Base-by-base conservation (phyloP, 2,329 filamentous ascomycete species). In the Aspergillus tubingensis region DNA sequence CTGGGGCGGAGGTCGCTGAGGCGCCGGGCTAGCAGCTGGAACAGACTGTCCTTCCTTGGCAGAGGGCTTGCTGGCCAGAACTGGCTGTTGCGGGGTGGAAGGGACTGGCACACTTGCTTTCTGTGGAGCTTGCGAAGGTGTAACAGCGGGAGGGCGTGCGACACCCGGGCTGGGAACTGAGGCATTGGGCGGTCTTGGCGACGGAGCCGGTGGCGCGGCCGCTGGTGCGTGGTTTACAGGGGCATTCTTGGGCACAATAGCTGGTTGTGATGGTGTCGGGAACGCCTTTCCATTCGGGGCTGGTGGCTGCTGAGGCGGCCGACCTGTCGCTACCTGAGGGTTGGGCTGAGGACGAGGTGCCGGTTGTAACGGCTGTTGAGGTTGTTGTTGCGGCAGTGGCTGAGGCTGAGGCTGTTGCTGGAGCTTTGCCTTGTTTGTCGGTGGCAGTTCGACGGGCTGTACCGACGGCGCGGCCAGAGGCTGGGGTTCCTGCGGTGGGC, bases 111-210 rank as follows among this genome's bases (percentile, higher is more conserved):
- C 48, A 54, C 62, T 61, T 8, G 65, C 50, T 8, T 66, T 65
- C 17, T 68, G 71, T 10, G 67, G 64, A 48, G 66, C 62, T 57
- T 71, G 73, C 10, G 69, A 67, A 8, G 70, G 68, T 54, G 70
- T 69, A 8, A 65, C 60, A 5, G 68, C 61, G 17, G 66, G 57
- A 11, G 67, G 44, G 47, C 54, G 67, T 25, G 63, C 32, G 17
- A 63, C 55, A 15, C 57, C 61, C 32, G 60, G 54, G 30, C 63
- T 63, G n/a, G 72, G 64, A 8, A 65, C 57, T 13, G 68, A 59
- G 41, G 63, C 65, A 47, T 54, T 53, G n/a, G 63, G 57, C 38
- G 61, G 64, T 39, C 62, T 41, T 57, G 65, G 63, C 10, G 62
- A 61, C 41, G 58, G 58, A 38, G 55, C 44, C 39, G 63, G 41